Evolutionary conservation across 1,139 yeast species (phyloP).

Genomic region (Kodamaea plutei): DNA sequence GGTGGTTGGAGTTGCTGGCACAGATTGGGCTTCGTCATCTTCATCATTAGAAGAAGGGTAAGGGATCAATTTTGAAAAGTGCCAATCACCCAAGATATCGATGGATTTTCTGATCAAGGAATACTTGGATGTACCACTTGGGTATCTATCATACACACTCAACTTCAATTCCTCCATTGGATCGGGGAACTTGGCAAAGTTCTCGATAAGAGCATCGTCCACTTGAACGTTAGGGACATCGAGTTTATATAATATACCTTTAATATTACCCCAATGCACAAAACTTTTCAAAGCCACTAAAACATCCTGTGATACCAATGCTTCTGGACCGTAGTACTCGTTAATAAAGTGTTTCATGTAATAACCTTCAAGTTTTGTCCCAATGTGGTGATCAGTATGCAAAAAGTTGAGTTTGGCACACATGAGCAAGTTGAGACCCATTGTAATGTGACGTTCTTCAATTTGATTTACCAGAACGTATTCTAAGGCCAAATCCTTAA

Average conservation of each 20-base stretch:
- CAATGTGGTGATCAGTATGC: slow-evolving; percentile 57
- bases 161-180: slow-evolving; percentile 39
- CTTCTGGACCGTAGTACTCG: slow-evolving; percentile 40
- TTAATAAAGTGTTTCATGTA: slow-evolving; percentile 39
- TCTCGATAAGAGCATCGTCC: slow-evolving; percentile 23
- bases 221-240: slow-evolving; percentile 40
- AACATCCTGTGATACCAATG: slow-evolving; percentile 39
- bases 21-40: slow-evolving; percentile 1
- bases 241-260: slow-evolving; percentile 43
- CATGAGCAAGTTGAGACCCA: slow-evolving; percentile 42
- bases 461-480: slow-evolving; percentile 20
- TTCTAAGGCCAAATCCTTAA: slow-evolving; percentile 26
- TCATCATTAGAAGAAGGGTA: slow-evolving; percentile 13
- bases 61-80: slow-evolving; percentile 25
- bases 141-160: slow-evolving; percentile 44
- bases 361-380: slow-evolving; percentile 45
- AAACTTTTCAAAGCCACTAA: slow-evolving; percentile 49
- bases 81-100: slow-evolving; percentile 27
- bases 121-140: slow-evolving; percentile 53
- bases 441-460: slow-evolving; percentile 29
- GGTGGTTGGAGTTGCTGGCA: slow-evolving; percentile 1
- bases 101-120: slow-evolving; percentile 41
- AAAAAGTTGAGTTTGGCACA: slow-evolving; percentile 51
- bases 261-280: slow-evolving; percentile 55
- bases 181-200: slow-evolving; percentile 39